These are phyloP conservation scores for Pythium guiyangense DNA, from an alignment of 352 stramenopile species.

Conservation along the genomic window DNA sequence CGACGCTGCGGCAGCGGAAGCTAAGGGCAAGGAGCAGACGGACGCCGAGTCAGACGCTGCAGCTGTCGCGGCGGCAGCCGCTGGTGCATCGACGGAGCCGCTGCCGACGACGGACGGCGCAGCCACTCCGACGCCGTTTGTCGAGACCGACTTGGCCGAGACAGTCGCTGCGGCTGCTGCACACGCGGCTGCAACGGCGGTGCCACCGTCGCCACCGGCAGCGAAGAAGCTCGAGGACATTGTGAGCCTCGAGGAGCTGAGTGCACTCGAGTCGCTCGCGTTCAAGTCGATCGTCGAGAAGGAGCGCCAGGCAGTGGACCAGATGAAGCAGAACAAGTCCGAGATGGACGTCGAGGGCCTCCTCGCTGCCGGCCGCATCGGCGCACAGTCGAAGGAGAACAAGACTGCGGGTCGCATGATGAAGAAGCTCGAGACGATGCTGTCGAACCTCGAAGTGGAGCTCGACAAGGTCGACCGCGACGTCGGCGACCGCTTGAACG, in stretches of 20 bases:
- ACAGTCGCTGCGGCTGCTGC: slow-evolving; percentile 6
- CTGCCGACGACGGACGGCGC: neutral
- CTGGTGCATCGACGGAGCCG: slow-evolving; percentile 2
- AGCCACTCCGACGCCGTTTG: slow-evolving; percentile 13
- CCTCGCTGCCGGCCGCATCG: slow-evolving; percentile 74
- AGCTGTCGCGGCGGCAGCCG: slow-evolving; percentile 2
- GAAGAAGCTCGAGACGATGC: slow-evolving; percentile 91
- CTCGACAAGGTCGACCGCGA: slow-evolving; percentile 93
- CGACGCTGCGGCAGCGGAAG: slow-evolving; percentile 35
- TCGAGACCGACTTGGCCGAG: slow-evolving; percentile 4
- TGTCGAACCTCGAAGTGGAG: slow-evolving; percentile 92
- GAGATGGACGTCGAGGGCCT: slow-evolving; percentile 87
- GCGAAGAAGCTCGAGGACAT: slow-evolving; percentile 70
- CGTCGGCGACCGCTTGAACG: slow-evolving; percentile 97
- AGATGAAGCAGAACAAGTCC: slow-evolving; percentile 85
- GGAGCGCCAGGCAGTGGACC: slow-evolving; percentile 77
- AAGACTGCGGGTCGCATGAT: slow-evolving; percentile 91
- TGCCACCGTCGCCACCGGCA: slow-evolving; percentile 13
- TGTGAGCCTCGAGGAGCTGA: slow-evolving; percentile 77
- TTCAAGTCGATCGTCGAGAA: slow-evolving; percentile 88
- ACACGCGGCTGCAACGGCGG: slow-evolving; percentile 8
- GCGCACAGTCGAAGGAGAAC: slow-evolving; percentile 76
- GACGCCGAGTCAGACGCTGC: slow-evolving; percentile 9
- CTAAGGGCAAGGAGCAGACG: slow-evolving; percentile 19
- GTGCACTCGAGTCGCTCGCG: slow-evolving; percentile 74